Evolutionary conservation across 2,329 filamentous ascomycete species (phyloP), one percentile per base, ranked within the genome.

Genomic region (Periconia sp.): DNA sequence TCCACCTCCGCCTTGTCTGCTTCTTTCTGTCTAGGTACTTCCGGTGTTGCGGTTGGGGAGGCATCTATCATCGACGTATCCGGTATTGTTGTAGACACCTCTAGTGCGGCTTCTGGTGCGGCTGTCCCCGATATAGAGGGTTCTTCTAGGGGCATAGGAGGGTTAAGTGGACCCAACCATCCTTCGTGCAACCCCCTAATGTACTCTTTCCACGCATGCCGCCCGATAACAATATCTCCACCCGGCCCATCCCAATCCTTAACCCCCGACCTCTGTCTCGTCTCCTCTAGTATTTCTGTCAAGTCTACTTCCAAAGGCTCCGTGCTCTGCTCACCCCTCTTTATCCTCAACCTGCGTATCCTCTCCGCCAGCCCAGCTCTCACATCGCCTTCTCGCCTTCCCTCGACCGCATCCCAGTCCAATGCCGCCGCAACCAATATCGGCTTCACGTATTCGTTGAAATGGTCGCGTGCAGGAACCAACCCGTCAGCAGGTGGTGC

Each of bases 191-290:
- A 66, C 32, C 94, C 94, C 45, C 92, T 81, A 17, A 97, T 77
- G 68, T 97, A 99, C 72, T 99, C 94, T 73, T 96, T 99, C 94
- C 94, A 99, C 8, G 92, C 86, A 66, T 96, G 88, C 43, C 92
- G 78, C 10, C 94, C 94, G 58, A 99, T 83, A 13, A 97, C 84
- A 37, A 99, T 79, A 65, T 97, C 92, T 31, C 94, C 94, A 50
- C 81, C 81, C 16, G 87, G 77, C 8, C 89, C 92, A 4, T 85
- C 78, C 62, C 87, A 92, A 23, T 89, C 84, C 18, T 76, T 78
- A 8, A 92, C 81, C 5, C 86, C 86, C 48, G 84, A 83, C 52
- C 77, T 81, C 61, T 78, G 76, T 57, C 92, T 81, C 38, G 87
- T 73, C 8, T 81, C 77, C 45, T 84, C 78, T 5, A 94, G 72